Evolutionary conservation across 2,329 filamentous ascomycete species (phyloP).

Genomic region (Colletotrichum karsti): DNA sequence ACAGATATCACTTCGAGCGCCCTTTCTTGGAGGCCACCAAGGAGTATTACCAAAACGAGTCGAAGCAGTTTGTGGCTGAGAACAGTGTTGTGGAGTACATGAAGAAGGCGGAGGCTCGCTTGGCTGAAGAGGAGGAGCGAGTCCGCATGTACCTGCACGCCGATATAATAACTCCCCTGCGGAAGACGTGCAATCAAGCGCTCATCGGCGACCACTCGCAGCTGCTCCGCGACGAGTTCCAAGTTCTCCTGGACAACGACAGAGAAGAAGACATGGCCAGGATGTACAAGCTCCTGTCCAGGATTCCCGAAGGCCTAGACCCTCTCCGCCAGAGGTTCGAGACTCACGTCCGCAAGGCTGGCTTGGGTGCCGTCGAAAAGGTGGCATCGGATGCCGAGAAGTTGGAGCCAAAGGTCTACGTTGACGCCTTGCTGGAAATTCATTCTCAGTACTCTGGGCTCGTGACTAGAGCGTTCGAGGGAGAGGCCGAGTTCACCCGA

Average conservation of each 20-base stretch:
- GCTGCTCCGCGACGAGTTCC: conserved; percentile 94
- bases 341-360: conserved; percentile 89
- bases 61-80: conserved; percentile 91
- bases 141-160: conserved; percentile 91
- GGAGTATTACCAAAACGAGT: conserved; percentile 90
- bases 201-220: conserved; percentile 88
- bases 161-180: conserved; percentile 86
- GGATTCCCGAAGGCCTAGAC: conserved; percentile 91
- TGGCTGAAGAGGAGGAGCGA: conserved; percentile 93
- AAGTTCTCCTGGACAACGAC: conserved; percentile 91
- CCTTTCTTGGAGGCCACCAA: conserved; percentile 89
- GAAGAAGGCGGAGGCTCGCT: conserved; percentile 94
- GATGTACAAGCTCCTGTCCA: conserved; percentile 92
- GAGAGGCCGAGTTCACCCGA: conserved; percentile 95
- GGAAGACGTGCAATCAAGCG: conserved; percentile 87
- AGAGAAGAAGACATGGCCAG: conserved; percentile 94
- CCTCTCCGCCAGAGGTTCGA: conserved; percentile 90
- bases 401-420: conserved; percentile 95
- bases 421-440: conserved; percentile 92
- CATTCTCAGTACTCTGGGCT: conserved; percentile 93
- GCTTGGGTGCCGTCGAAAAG: conserved; percentile 88
- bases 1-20: conserved; percentile 89
- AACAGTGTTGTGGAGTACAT: conserved; percentile 99
- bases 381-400: conserved; percentile 85
- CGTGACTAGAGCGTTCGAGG: conserved; percentile 91